Evolutionary conservation across 305 asterid genomes (phyloP), one percentile per base, ranked within the genome.

Genomic region (Fraxinus albicans): DNA sequence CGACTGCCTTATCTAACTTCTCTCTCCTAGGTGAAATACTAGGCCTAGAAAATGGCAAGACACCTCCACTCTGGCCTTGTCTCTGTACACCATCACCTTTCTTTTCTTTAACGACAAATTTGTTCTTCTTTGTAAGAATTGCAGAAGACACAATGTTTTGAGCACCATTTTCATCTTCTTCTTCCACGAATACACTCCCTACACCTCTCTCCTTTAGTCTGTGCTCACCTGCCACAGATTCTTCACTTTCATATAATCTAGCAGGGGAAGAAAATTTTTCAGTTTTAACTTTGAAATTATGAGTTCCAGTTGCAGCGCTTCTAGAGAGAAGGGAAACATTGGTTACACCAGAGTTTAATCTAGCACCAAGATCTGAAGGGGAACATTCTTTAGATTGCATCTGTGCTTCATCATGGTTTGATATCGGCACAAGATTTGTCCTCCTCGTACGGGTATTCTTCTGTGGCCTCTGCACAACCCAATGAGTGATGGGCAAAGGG

Each of bases 391-490:
- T 98, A 73, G 95, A 88, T 78, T 93, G 97, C 82, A 88, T 84
- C 85, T 87, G 98, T 60, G 84, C 78, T 85, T 94, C 99, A 80
- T 94, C 95, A 81, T 89, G 94, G 90, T 89, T 93, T 58, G 95
- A 87, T 78, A 95, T 95, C 53, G 99, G 99, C 83, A 90, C 88
- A 84, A 97, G 92, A 88, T 97, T 95, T 70, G 97, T 92, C 88
- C 99, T 91, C 95, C 99, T 91, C 0, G 95, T 90, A 23, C 99
- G 95, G 78, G 99, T 88, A 72, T 89, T 92, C 87, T 97, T 97
- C 82, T 93, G 98, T 31, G 98, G 92, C 90, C 99, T 91, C 92
- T 95, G 99, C 83, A 98, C 99, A 85, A 75, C 94, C 99, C 99
- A 97, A 79, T 95, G 97, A 82, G 99, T 91, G 75, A 95, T 94